These are phyloP conservation scores for Penicillium sclerotiorum DNA, from an alignment of 2,329 filamentous ascomycete genomes.

Conservation along the genomic window DNA sequence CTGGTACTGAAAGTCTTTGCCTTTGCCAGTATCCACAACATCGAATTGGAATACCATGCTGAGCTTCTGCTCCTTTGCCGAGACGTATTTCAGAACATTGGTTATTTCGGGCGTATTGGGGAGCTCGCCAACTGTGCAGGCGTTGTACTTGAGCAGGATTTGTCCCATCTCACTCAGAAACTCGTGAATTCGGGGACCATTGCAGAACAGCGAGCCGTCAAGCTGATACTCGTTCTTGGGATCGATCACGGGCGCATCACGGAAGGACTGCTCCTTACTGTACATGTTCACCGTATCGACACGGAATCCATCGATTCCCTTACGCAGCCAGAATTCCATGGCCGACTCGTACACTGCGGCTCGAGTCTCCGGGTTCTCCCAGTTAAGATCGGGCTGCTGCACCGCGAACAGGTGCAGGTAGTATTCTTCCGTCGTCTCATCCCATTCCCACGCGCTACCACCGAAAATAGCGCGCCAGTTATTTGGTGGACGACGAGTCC, in stretches of 20 bases:
- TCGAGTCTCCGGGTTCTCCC: slow-evolving; percentile 68
- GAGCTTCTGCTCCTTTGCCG: slow-evolving; percentile 60
- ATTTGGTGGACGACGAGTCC: slow-evolving; percentile 66
- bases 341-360: slow-evolving; percentile 67
- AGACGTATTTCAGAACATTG: slow-evolving; percentile 63
- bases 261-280: slow-evolving; percentile 50
- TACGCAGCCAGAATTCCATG: slow-evolving; percentile 74
- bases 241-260: slow-evolving; percentile 60
- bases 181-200: slow-evolving; percentile 70
- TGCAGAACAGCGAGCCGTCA: slow-evolving; percentile 62
- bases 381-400: slow-evolving; percentile 77
- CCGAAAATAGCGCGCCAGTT: slow-evolving; percentile 70
- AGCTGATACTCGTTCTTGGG: slow-evolving; percentile 52
- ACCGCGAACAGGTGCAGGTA: slow-evolving; percentile 72
- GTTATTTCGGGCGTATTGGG: slow-evolving; percentile 62
- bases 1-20: slow-evolving; percentile 49
- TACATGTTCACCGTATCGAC: slow-evolving; percentile 71
- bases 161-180: slow-evolving; percentile 68
- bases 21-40: slow-evolving; percentile 59
- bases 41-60: slow-evolving; percentile 66
- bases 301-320: slow-evolving; percentile 69
- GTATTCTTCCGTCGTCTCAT: slow-evolving; percentile 68
- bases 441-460: slow-evolving; percentile 68
- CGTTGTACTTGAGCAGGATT: slow-evolving; percentile 62
- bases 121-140: slow-evolving; percentile 73